Base-by-base conservation (phyloP, 73 alveolate species). In the Blepharisma stoltei region DNA sequence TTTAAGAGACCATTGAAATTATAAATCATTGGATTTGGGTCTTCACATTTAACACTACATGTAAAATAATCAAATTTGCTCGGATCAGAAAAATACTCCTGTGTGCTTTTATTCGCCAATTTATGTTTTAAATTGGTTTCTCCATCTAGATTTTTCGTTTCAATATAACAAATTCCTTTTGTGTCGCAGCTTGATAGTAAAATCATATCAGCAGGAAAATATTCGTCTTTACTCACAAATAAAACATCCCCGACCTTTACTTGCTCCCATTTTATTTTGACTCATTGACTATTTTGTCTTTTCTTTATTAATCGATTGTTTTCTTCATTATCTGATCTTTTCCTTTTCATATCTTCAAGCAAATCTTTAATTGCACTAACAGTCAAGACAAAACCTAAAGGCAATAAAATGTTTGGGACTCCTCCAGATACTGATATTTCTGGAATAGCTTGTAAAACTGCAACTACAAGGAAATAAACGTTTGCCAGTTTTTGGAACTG, bases 161-260 rank as follows among this genome's bases (percentile, higher is more conserved):
- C 96, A 41, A 97, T 98, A 81, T 88, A 98, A 76, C 98, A 91
- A 32, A 90, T 89, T 37, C 99, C 99, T 9, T 91, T 97, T 6
- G 87, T 95, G 32, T 89, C 88, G n/a, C 96, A 85, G 55, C 97
- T 84, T 23, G 94, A 97, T 48, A 98, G 77, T 6, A 97, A 85
- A n/a, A 96, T 86, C 87, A 98, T 73, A 83, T 98, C 99, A 6
- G 99, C 97, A 4, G 99, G 99, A 50, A 98, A 93, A 65, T 83
- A 85, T 55, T 96, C 98, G 54, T 95, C 97, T 80, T 97, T 95
- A 73, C 86, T 80, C 7, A 94, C 88, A 18, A 84, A 68, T 1
- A 91, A 65, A 18, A 93, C 75, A 76, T 97, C 99, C 6, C 99
- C 99, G 14, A 81, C 77, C 75, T 71, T 4, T 18, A 81, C 81